phyloP scores from a whole-genome alignment of 352 stramenopile genomes.

The Pythium plurisporium region DNA sequence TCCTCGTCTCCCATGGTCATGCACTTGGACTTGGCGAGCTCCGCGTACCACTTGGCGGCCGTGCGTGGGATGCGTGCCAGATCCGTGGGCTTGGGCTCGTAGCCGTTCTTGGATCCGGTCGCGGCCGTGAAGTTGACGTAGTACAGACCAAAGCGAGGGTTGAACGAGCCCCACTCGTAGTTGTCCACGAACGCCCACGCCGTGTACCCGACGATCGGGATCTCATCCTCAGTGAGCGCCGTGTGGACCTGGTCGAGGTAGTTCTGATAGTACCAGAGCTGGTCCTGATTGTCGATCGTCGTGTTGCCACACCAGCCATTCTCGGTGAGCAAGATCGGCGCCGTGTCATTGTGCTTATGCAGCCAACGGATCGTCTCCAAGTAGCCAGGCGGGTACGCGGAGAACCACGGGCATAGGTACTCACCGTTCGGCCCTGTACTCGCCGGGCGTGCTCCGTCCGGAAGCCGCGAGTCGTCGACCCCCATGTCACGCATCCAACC shows the following conservation, averaged over 20 bases:
- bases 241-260: constrained; percentile 59
- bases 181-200: constrained; percentile 93
- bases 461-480: constrained; percentile 45
- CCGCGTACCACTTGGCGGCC: constrained; percentile 54
- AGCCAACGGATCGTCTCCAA: constrained; percentile 52
- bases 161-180: constrained; percentile 90
- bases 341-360: constrained; percentile 32
- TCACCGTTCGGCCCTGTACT: constrained; percentile 32
- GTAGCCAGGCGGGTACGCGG: constrained; percentile 46
- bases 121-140: constrained; percentile 50
- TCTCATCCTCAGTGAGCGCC: constrained; percentile 47
- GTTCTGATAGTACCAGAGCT: constrained; percentile 59
- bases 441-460: constrained; percentile 48
- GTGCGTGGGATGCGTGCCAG: constrained; percentile 37
- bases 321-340: constrained; percentile 55
- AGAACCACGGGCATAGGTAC: constrained; percentile 37
- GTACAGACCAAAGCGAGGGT: constrained; percentile 56
- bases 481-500: constrained; percentile 43
- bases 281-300: constrained; percentile 48
- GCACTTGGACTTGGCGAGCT: constrained; percentile 53
- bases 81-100: constrained; percentile 20
- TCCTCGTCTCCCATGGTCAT: constrained; percentile 14
- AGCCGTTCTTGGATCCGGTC: constrained; percentile 32
- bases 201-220: constrained; percentile 89
- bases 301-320: constrained; percentile 69